Percentiles rank a stretch among this genome's conserved stretches.
These are phyloP conservation scores for Paragyromitra xinjiangensis DNA, from an alignment of 495 filamentous ascomycete species.

Conservation along the genomic window DNA sequence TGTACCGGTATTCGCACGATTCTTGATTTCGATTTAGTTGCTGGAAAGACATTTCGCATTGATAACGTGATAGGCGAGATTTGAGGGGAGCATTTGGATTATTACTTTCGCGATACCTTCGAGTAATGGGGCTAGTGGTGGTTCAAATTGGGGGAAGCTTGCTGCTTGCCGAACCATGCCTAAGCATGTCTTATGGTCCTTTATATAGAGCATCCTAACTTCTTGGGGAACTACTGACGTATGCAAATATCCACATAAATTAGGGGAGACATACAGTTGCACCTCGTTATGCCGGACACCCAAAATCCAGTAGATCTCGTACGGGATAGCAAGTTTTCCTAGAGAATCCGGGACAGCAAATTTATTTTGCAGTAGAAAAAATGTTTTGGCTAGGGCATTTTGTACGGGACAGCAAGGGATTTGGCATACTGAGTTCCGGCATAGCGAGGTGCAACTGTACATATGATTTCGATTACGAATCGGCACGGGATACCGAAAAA, in stretches of 20 bases:
- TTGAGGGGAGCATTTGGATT: background rate
- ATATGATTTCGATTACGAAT: conserved; percentile 8
- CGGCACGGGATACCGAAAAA: conserved; percentile 24
- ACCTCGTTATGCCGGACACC: too few species aligned
- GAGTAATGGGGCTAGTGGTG: background rate
- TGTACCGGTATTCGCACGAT: conserved; percentile 26
- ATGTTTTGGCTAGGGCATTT: too few species aligned
- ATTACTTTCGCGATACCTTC: background rate
- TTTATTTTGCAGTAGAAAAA: too few species aligned
- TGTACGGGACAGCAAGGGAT: too few species aligned
- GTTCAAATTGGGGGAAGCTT: background rate
- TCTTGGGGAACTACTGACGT: background rate
- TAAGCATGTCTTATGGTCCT: background rate
- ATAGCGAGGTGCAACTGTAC: too few species aligned
- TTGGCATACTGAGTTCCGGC: too few species aligned
- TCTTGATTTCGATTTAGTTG: conserved; percentile 22
- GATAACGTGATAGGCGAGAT: conserved; percentile 5
- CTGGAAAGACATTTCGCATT: background rate
- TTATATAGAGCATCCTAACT: background rate
- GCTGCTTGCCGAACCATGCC: background rate
- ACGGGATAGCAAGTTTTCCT: too few species aligned
- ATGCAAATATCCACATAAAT: background rate
- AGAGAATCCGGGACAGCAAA: too few species aligned
- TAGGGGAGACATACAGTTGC: background rate
- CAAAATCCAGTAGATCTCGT: too few species aligned